Percentiles rank a stretch among this genome's conserved stretches.
Conservation (phyloP, 2,329 filamentous ascomycete species). For the Alternaria gaisen region DNA sequence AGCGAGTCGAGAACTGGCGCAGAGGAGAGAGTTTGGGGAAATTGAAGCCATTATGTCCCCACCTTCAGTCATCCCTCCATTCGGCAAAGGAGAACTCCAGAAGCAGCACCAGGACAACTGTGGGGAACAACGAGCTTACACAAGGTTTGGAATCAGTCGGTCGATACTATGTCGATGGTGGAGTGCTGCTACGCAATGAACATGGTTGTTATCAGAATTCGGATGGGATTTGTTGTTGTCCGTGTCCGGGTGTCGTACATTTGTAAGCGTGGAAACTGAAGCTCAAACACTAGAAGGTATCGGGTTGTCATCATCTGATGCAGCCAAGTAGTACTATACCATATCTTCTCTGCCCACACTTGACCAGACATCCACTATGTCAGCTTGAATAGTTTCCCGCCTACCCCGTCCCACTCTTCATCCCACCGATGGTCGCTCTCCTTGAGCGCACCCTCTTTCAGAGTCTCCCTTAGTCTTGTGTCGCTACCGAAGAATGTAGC, state of each 20-base stretch:
- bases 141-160: neutral
- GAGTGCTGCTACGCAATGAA: neutral
- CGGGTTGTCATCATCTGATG: neutral
- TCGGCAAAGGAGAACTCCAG: neutral
- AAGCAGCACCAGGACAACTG: neutral
- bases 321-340: neutral
- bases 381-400: slow-evolving; percentile 70
- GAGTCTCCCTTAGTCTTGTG: slow-evolving; percentile 63
- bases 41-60: neutral
- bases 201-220: neutral
- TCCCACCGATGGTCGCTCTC: slow-evolving; percentile 87
- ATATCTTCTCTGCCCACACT: neutral
- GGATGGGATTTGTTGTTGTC: neutral
- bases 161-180: neutral
- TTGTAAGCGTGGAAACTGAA: neutral
- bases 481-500: slow-evolving; percentile 67
- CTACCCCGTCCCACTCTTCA: slow-evolving; percentile 88
- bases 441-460: slow-evolving; percentile 74
- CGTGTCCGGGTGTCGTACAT: neutral
- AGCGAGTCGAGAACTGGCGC: neutral
- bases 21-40: neutral
- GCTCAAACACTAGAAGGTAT: neutral
- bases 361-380: neutral
- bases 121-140: neutral
- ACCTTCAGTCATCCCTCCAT: neutral